These are phyloP conservation scores for Durusdinium trenchii DNA, from an alignment of 73 alveolate genomes.

Conservation along the genomic window DNA sequence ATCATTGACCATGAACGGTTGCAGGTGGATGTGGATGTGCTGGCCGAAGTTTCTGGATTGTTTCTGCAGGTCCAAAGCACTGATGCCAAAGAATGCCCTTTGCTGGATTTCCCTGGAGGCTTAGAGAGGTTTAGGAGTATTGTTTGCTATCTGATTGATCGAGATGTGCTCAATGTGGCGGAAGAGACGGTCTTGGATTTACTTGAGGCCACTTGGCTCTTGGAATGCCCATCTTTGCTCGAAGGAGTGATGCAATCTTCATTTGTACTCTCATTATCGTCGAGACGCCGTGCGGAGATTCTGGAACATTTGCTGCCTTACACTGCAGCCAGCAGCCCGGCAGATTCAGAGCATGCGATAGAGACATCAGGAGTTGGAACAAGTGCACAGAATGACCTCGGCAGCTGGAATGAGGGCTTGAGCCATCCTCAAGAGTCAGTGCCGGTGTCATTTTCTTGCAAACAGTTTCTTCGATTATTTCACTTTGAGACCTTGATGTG, in stretches of 20 bases:
- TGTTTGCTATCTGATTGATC: conserved; percentile 46
- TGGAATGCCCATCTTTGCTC: conserved; percentile 88
- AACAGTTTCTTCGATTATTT: conserved; percentile 54
- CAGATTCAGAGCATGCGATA: conserved; percentile 75
- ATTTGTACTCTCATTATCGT: conserved; percentile 27
- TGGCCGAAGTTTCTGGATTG: conserved; percentile 64
- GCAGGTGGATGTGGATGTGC: conserved; percentile 76
- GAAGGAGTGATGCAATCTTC: conserved; percentile 67
- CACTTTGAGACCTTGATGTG: conserved; percentile 83
- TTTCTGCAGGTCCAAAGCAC: conserved; percentile 75
- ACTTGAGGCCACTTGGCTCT: conserved; percentile 75
- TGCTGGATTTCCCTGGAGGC: conserved; percentile 82
- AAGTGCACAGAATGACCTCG: neutral
- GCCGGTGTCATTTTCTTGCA: conserved; percentile 47
- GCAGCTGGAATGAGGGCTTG: conserved; percentile 76
- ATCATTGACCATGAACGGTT: conserved; percentile 60
- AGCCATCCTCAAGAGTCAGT: neutral
- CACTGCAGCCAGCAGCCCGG: conserved; percentile 95
- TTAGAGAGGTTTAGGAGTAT: conserved; percentile 61
- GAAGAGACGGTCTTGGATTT: conserved; percentile 72
- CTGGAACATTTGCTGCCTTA: conserved; percentile 73
- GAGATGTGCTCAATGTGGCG: neutral
- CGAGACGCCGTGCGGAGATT: conserved; percentile 76
- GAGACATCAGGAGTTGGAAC: neutral
- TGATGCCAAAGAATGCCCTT: conserved; percentile 76